Percentiles rank a stretch among this genome's conserved stretches.
Conservation (phyloP, 176 grass and related monocot species). For the Calamus simplicifolius region DNA sequence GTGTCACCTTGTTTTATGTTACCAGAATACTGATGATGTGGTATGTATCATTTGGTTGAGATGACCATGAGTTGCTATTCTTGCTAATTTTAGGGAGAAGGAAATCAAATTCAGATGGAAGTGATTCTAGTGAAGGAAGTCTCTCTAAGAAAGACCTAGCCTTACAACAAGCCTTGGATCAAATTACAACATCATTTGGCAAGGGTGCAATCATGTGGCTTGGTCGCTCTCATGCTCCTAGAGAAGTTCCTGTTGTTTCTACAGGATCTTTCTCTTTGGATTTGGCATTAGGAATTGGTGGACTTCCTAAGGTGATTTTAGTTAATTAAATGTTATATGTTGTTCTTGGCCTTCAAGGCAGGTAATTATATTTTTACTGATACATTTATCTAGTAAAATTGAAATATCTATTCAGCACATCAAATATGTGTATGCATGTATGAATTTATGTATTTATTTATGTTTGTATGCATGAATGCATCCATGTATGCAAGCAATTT, state of each 20-base stretch:
- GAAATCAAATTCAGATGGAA: constrained; percentile 51
- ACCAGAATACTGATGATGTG: too few relatives aligned
- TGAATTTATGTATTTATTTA: too few relatives aligned
- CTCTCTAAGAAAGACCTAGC: constrained; percentile 86
- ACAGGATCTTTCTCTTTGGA: constrained; percentile 88
- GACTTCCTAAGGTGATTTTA: constrained; percentile 72
- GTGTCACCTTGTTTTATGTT: too few relatives aligned
- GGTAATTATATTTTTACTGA: too few relatives aligned
- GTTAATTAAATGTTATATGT: too few relatives aligned
- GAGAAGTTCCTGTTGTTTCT: constrained; percentile 78
- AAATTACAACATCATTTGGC: constrained; percentile 78
- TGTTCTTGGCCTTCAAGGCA: too few relatives aligned
- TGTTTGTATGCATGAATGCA: too few relatives aligned
- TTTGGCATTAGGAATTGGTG: constrained; percentile 78
- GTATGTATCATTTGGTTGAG: not conserved
- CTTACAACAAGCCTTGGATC: constrained; percentile 91
- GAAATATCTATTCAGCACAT: too few relatives aligned
- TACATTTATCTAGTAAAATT: too few relatives aligned
- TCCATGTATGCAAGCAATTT: too few relatives aligned
- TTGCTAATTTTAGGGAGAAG: constrained; percentile 49
- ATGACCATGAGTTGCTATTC: constrained; percentile 5
- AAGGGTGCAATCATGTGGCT: constrained; percentile 99
- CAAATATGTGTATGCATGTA: too few relatives aligned
- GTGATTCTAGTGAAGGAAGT: constrained; percentile 63
- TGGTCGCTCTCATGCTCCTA: constrained; percentile 61